These are phyloP conservation scores for Eimeria tenella DNA, from an alignment of 169 alveolate species.

Conservation along the genomic window DNA sequence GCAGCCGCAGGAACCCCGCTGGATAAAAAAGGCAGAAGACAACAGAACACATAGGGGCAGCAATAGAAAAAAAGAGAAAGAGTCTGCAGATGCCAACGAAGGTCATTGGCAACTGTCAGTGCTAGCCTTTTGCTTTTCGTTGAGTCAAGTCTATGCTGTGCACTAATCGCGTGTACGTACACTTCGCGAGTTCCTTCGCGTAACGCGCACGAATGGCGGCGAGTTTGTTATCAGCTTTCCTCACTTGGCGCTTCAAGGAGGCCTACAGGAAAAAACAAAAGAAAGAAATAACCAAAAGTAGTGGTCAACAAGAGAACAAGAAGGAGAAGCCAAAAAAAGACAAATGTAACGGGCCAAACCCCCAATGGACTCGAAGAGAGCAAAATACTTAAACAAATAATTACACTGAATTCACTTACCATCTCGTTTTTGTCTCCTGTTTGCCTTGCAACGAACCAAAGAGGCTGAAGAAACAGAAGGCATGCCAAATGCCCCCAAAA, in stretches of 20 bases:
- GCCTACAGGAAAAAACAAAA: not conserved
- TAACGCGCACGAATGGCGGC: not conserved
- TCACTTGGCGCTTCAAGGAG: not conserved
- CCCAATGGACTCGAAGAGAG: no score
- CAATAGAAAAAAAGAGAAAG: not conserved
- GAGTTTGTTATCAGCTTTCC: not conserved
- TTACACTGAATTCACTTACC: not conserved
- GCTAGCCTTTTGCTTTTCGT: not conserved
- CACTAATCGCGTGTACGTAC: not conserved
- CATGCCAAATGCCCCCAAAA: no score
- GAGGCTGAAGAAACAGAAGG: not conserved
- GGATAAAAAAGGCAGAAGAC: not conserved
- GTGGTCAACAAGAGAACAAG: not conserved
- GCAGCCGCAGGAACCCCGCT: conserved; percentile 15
- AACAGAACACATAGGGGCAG: not conserved
- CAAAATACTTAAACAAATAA: no score
- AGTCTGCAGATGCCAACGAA: not conserved
- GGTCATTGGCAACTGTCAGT: not conserved
- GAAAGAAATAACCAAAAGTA: not conserved
- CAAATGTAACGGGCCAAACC: not conserved
- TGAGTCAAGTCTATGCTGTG: not conserved
- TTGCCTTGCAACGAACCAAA: not conserved
- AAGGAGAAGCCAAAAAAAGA: not conserved
- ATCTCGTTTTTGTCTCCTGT: not conserved
- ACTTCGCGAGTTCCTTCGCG: conserved; percentile 23